A percentile compares a stretch with the other conserved stretches of the same genome.
These are phyloP conservation scores for Cryptococcus sp. DNA, from an alignment of 1,284 basidiomycete species.

Conservation along the genomic window DNA sequence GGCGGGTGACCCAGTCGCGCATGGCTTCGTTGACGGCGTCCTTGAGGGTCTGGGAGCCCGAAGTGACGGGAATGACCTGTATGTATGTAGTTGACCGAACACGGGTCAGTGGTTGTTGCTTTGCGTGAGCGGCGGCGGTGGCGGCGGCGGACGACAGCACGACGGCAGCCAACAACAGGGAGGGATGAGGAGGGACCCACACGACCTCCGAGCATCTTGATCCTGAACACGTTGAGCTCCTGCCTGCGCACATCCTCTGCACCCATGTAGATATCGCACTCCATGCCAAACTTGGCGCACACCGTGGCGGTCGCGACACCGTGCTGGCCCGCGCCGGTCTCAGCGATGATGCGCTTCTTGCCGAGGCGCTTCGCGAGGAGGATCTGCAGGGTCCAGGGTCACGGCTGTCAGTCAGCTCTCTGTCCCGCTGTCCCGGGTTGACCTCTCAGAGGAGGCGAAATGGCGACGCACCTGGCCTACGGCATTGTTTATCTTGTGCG, in stretches of 20 bases:
- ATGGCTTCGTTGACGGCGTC: conserved; percentile 97
- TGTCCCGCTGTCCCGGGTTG: neutral
- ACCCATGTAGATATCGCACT: conserved; percentile 98
- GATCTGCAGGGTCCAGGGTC: conserved; percentile 56
- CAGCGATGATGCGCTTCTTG: conserved; percentile 95
- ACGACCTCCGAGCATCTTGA: conserved; percentile 93
- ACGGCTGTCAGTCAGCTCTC: neutral
- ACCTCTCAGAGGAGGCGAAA: conserved; percentile 13
- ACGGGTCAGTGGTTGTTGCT: too few relatives aligned
- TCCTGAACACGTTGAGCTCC: conserved; percentile 95
- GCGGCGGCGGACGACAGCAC: too few relatives aligned
- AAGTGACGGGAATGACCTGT: conserved; percentile 87
- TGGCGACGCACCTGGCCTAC: conserved; percentile 67
- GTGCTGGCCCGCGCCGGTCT: conserved; percentile 98
- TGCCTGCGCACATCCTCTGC: conserved; percentile 96
- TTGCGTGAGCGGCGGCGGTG: too few relatives aligned
- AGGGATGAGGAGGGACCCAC: conserved; percentile 55
- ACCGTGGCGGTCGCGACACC: conserved; percentile 98
- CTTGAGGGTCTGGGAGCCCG: conserved; percentile 92
- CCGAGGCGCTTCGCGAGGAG: conserved; percentile 87
- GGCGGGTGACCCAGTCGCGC: conserved; percentile 97
- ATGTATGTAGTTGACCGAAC: too few relatives aligned
- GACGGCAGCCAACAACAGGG: too few relatives aligned
- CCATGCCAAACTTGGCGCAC: conserved; percentile 92
- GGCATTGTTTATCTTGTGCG: conserved; percentile 96